A percentile compares a stretch with the other conserved stretches of the same genome.
phyloP scores from a whole-genome alignment of 129 eudicot species.

The Centrapalus pauciflorus region DNA sequence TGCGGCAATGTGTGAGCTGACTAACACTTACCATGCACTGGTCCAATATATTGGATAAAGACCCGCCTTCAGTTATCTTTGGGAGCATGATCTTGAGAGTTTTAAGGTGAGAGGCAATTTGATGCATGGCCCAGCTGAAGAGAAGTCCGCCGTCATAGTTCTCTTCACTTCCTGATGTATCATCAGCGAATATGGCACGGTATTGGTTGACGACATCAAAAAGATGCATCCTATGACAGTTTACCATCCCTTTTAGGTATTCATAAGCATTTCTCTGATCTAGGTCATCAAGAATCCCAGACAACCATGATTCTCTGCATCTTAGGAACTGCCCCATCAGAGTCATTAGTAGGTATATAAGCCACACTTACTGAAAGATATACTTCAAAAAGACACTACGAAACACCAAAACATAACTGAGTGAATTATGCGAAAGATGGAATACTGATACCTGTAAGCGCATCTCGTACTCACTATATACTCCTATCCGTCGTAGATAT shows the following conservation, averaged over 20 bases:
- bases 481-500: constrained; percentile 92
- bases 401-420: not conserved
- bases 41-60: constrained; percentile 86
- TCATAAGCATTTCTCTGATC: constrained; percentile 99
- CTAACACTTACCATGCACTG: constrained; percentile 77
- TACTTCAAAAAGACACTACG: not conserved
- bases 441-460: constrained; percentile 70
- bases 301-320: constrained; percentile 97
- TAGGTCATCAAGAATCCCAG: constrained; percentile 92
- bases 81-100: constrained; percentile 92
- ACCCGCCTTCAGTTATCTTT: constrained; percentile 92
- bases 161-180: constrained; percentile 96
- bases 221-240: constrained; percentile 83
- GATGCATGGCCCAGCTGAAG: constrained; percentile 99
- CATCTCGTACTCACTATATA: constrained; percentile 85
- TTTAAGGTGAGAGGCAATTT: constrained; percentile 74
- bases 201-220: constrained; percentile 99
- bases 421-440: not conserved
- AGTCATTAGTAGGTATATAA: constrained; percentile 13
- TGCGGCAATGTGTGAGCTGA: not conserved
- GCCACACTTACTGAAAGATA: not conserved
- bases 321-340: constrained; percentile 62
- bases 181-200: constrained; percentile 95
- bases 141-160: constrained; percentile 98
- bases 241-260: constrained; percentile 83